These are phyloP conservation scores for Penicillium sp. DNA, from an alignment of 2,329 filamentous ascomycete genomes.

Conservation along the genomic window DNA sequence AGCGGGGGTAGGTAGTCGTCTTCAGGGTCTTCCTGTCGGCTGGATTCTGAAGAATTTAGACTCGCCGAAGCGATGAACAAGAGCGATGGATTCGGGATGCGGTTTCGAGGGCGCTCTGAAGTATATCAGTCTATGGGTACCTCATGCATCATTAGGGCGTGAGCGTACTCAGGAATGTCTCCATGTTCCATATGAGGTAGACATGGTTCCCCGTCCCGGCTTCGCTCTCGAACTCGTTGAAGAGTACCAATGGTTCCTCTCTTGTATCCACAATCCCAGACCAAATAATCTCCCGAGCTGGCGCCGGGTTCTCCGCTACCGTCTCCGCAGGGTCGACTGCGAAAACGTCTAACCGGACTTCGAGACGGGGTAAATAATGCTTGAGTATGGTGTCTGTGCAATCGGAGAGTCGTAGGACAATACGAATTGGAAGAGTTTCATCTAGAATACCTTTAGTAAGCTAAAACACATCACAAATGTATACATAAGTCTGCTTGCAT, in stretches of 20 bases:
- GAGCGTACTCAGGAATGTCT: slow-evolving; percentile 44
- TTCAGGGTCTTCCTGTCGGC: slow-evolving; percentile 39
- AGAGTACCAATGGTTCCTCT: slow-evolving; percentile 48
- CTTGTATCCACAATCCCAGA: slow-evolving; percentile 40
- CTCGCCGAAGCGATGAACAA: slow-evolving; percentile 55
- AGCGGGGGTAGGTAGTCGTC: slow-evolving; percentile 57
- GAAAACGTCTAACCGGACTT: slow-evolving; percentile 54
- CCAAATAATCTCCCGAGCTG: slow-evolving; percentile 46
- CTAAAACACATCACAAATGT: slow-evolving; percentile 39
- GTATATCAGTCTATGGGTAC: slow-evolving; percentile 13
- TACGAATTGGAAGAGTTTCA: slow-evolving; percentile 55
- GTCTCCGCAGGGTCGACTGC: slow-evolving; percentile 43
- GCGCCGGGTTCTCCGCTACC: slow-evolving; percentile 42
- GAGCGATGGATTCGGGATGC: slow-evolving; percentile 58
- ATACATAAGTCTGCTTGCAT: slow-evolving; percentile 15
- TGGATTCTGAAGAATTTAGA: slow-evolving; percentile 46
- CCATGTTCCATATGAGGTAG: slow-evolving; percentile 49
- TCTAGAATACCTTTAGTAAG: slow-evolving; percentile 53
- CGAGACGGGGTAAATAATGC: slow-evolving; percentile 51
- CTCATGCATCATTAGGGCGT: background rate
- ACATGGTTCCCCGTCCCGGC: slow-evolving; percentile 42
- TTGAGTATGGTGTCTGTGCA: slow-evolving; percentile 52
- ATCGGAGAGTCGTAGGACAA: slow-evolving; percentile 54
- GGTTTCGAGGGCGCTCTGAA: slow-evolving; percentile 49
- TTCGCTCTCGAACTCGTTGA: slow-evolving; percentile 45